A percentile compares a stretch with the other conserved stretches of the same genome.
Evolutionary conservation across 805 yeast species (phyloP).

Genomic region (Pichia nakasei): DNA sequence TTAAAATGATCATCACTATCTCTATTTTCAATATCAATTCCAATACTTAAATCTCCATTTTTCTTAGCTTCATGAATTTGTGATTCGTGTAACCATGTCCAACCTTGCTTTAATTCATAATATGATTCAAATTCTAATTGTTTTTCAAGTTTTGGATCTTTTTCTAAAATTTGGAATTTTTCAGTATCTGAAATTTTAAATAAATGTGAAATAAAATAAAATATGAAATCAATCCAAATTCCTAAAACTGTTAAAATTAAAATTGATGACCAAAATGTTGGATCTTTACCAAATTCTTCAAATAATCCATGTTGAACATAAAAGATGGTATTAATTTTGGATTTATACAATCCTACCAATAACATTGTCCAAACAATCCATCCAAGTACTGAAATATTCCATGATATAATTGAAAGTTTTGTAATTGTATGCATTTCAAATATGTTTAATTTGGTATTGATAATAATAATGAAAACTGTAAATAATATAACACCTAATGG

Average conservation of each 20-base stretch:
- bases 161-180: conserved; percentile 68
- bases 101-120: conserved; percentile 66
- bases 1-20: conserved; percentile 10
- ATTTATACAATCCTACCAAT: conserved; percentile 58
- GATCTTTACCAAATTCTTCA: conserved; percentile 67
- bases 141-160: conserved; percentile 54
- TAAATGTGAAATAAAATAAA: conserved; percentile 47
- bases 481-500: conserved; percentile 75
- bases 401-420: conserved; percentile 57
- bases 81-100: conserved; percentile 49
- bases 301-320: conserved; percentile 64
- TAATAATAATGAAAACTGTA: conserved; percentile 61
- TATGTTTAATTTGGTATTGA: conserved; percentile 71
- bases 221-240: conserved; percentile 53
- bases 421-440: conserved; percentile 74
- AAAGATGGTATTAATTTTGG: conserved; percentile 47
- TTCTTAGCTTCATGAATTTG: conserved; percentile 20
- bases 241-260: conserved; percentile 51
- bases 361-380: conserved; percentile 80
- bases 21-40: not conserved
- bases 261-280: conserved; percentile 80
- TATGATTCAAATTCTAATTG: conserved; percentile 66
- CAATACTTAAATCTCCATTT: conserved; percentile 7
- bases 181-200: conserved; percentile 69
- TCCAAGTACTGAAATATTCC: conserved; percentile 68